Evolutionary conservation across 2,329 filamentous ascomycete species (phyloP).

Genomic region (Aspergillus arachidicola): DNA sequence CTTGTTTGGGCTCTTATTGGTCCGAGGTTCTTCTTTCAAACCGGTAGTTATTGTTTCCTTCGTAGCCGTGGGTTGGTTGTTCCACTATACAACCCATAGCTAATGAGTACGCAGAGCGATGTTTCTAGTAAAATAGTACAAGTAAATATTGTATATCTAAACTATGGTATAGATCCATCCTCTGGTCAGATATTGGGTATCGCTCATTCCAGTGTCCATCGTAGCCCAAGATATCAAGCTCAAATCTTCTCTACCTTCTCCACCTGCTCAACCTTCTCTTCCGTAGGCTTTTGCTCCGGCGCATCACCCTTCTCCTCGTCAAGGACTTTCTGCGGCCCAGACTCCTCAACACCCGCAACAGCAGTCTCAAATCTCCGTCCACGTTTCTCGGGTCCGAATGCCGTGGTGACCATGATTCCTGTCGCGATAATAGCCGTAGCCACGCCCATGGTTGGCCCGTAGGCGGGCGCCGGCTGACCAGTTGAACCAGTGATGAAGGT

Average conservation of each 20-base stretch:
- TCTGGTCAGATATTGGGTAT: background rate
- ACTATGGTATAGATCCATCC: background rate
- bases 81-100: too few species aligned
- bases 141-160: background rate
- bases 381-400: conserved; percentile 73
- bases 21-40: too few species aligned
- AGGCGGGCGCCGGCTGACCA: conserved; percentile 66
- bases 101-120: too few species aligned
- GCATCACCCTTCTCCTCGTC: conserved; percentile 25
- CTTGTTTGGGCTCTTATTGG: background rate
- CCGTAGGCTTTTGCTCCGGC: conserved; percentile 24
- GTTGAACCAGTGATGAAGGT: conserved; percentile 56
- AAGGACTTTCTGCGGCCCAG: conserved; percentile 14
- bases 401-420: conserved; percentile 68
- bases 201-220: background rate
- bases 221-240: background rate
- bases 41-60: too few species aligned
- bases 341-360: conserved; percentile 43
- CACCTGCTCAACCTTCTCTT: conserved; percentile 24
- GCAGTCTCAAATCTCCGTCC: conserved; percentile 70
- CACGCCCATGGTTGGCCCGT: conserved; percentile 74
- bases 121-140: too few species aligned
- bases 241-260: conserved; percentile 23
- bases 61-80: too few species aligned
- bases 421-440: conserved; percentile 75